Conservation (phyloP, 306 rosid species). For the Prunus dulcis region DNA sequence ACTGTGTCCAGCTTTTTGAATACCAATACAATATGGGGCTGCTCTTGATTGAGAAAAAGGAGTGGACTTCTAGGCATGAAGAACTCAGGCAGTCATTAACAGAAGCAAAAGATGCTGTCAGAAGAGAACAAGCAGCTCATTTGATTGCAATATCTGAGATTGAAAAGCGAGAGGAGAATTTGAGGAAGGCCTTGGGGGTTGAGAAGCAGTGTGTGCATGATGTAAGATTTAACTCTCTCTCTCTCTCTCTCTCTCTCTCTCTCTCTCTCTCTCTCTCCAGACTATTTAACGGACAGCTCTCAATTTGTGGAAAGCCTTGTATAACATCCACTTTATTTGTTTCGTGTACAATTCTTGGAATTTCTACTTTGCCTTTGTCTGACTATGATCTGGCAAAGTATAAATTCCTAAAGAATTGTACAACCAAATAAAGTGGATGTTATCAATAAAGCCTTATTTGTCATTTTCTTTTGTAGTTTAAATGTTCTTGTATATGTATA, state of each 20-base stretch:
- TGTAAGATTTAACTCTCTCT: conserved; percentile 53
- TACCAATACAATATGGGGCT: conserved; percentile 97
- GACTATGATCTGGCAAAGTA: background rate
- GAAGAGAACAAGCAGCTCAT: conserved; percentile 69
- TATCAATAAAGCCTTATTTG: background rate
- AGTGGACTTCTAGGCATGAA: conserved; percentile 62
- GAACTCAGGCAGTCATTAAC: conserved; percentile 52
- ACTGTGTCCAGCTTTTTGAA: conserved; percentile 69
- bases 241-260: background rate
- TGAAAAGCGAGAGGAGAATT: conserved; percentile 78
- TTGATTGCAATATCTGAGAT: conserved; percentile 65
- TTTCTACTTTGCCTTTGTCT: background rate
- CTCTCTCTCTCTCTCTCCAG: background rate
- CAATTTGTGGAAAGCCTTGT: background rate
- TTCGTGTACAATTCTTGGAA: background rate
- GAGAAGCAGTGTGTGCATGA: conserved; percentile 92
- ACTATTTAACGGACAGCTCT: background rate
- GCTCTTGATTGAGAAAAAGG: conserved; percentile 95
- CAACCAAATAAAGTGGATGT: too few species aligned
- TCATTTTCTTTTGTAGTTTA: background rate
- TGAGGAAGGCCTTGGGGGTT: conserved; percentile 89
- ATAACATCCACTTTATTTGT: background rate
- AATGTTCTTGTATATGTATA: background rate
- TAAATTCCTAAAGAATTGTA: too few species aligned
- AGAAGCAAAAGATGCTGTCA: conserved; percentile 65